Conservation (phyloP, 2,329 filamentous ascomycete species). For the Mycosphaerelloides madeirae region DNA sequence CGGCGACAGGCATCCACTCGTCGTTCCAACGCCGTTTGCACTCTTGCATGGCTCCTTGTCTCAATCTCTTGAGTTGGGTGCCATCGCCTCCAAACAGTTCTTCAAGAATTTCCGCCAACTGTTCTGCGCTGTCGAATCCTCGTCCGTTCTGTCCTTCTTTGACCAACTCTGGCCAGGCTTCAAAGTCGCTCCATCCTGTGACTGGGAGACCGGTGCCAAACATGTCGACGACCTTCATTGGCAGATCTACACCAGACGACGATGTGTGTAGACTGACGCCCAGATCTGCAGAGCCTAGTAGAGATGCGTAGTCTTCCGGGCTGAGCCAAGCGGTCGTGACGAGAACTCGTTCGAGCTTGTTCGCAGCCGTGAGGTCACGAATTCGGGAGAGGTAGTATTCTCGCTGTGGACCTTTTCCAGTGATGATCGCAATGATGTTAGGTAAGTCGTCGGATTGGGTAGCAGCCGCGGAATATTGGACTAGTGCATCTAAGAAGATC, state of each 20-base stretch:
- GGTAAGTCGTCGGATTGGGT: constrained; percentile 51
- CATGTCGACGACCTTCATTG: constrained; percentile 99
- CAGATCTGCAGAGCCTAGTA: constrained; percentile 81
- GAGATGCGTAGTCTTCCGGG: constrained; percentile 73
- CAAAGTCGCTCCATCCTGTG: constrained; percentile 76
- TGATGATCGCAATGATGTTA: constrained; percentile 79
- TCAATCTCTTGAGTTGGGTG: constrained; percentile 60
- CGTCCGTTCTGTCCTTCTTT: constrained; percentile 79
- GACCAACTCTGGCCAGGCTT: constrained; percentile 88
- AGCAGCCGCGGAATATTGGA: constrained; percentile 59
- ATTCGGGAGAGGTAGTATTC: constrained; percentile 68
- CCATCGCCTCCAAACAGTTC: constrained; percentile 57
- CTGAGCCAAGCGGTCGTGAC: constrained; percentile 82
- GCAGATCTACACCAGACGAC: constrained; percentile 88
- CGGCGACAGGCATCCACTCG: constrained; percentile 84
- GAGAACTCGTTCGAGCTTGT: constrained; percentile 63
- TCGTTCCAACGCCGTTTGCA: constrained; percentile 79
- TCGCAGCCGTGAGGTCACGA: constrained; percentile 53
- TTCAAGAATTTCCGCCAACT: constrained; percentile 60
- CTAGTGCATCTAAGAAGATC: constrained; percentile 76
- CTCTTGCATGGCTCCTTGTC: constrained; percentile 71
- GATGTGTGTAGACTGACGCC: constrained; percentile 90
- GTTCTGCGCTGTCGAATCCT: constrained; percentile 69
- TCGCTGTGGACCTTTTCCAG: constrained; percentile 85
- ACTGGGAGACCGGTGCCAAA: constrained; percentile 92